Percentiles rank a stretch among this genome's conserved stretches.
These are phyloP conservation scores for Zizania latifolia DNA, from an alignment of 176 grass and related monocot genomes.

Conservation along the genomic window DNA sequence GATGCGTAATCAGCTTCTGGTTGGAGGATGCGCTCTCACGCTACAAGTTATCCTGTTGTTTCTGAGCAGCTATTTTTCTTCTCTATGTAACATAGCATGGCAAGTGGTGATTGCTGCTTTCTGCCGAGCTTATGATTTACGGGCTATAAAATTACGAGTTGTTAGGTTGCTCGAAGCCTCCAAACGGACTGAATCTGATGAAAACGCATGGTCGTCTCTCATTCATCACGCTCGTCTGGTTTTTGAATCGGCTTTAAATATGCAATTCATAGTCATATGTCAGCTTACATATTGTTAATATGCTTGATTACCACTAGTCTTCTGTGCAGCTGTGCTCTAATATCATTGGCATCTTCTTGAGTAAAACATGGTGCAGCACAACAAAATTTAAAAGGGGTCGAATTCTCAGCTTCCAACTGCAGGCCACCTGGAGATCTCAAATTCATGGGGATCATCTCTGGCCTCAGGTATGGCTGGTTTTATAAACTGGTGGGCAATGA, in stretches of 20 bases:
- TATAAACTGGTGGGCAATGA: no score
- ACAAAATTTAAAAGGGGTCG: not conserved
- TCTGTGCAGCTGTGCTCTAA: not conserved
- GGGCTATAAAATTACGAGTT: no score
- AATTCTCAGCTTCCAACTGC: not conserved
- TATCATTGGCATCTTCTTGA: not conserved
- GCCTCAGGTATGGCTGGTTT: no score
- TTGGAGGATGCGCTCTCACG: not conserved
- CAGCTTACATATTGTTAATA: not conserved
- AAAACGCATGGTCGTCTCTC: no score
- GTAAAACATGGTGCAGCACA: not conserved
- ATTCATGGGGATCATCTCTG: not conserved
- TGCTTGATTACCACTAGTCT: not conserved
- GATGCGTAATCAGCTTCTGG: not conserved
- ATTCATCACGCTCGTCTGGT: no score
- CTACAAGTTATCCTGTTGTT: not conserved
- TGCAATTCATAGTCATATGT: no score
- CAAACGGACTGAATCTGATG: no score
- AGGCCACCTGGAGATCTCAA: not conserved
- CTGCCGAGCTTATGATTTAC: not conserved
- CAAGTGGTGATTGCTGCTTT: not conserved
- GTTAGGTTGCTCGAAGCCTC: no score
- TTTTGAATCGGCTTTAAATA: no score
- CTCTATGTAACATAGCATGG: not conserved
- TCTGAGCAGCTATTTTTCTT: not conserved